Base-by-base conservation (phyloP, 2,329 filamentous ascomycete species). In the Trichophyton simii region DNA sequence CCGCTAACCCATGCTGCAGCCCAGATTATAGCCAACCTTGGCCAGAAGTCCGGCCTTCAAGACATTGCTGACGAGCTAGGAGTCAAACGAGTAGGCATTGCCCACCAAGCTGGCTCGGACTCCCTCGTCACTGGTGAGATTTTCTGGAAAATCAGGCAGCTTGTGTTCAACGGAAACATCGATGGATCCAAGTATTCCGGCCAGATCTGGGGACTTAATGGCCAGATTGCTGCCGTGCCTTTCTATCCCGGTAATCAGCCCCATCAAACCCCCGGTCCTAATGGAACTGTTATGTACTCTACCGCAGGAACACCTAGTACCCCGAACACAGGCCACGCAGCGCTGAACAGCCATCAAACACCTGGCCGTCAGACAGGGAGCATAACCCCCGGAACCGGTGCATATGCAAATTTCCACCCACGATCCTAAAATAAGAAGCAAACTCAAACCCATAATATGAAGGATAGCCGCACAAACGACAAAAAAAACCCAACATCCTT, bases 31-130 rank as follows among this genome's bases (percentile, higher is more conserved):
- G 84, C 87, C 66, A 89, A 89, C 67, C 87, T 96, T 61, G 91
- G 94, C 69, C 86, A 89, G 68, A 96, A 96, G 73, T 92, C 89
- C 0, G 91, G 91, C 1, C 81, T 99, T 15, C 91, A 96, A 73
- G 91, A 94, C 73, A 89, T 97, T 66, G 92, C 92, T 11, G 92
- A 97, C 65, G 89, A 91, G 63, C 83, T 99, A 64, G 92, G 91
- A 69, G 87, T 96, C 62, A 91, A 94, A 76, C 85, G 94, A 57
- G 81, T 95, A 36, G 94, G 94, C 9, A 84, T 86, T 38, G 88
- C 90, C 59, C 94, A 99, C 73, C 91, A 95, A 71, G 94, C 91
- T 44, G 94, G 92, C 31, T 95, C 89, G 0, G 94, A 99, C 74
- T 92, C 91, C 20, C 83, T 96, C 68, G 83, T 99, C 34, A 99